Conservation (phyloP, 495 filamentous ascomycete genomes). For the Acidiella bohemica region DNA sequence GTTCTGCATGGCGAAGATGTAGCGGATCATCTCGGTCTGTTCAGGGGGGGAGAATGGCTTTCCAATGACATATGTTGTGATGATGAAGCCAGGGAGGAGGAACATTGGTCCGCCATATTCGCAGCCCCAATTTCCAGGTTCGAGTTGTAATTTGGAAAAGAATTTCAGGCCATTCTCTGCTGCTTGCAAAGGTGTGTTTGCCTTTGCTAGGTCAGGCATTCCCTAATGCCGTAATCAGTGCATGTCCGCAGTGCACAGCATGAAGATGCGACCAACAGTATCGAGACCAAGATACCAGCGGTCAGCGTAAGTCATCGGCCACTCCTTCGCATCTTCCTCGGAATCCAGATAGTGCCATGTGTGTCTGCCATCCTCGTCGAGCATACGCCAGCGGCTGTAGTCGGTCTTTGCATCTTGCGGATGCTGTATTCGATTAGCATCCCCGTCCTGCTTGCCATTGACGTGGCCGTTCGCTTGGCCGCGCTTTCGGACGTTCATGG, state of each 20-base stretch:
- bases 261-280: constrained; percentile 33
- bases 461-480: constrained; percentile 3
- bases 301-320: constrained; percentile 77
- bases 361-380: constrained; percentile 68
- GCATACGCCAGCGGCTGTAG: constrained; percentile 66
- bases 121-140: constrained; percentile 86
- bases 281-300: constrained; percentile 71
- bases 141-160: constrained; percentile 79
- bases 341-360: constrained; percentile 87
- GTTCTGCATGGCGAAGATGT: constrained; percentile 78
- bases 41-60: constrained; percentile 72
- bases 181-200: constrained; percentile 60
- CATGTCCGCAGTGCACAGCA: no score
- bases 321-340: constrained; percentile 56
- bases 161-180: constrained; percentile 76
- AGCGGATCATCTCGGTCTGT: constrained; percentile 81
- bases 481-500: constrained; percentile 15
- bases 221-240: constrained; percentile 4
- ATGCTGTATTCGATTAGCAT: background rate
- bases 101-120: constrained; percentile 92
- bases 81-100: constrained; percentile 69
- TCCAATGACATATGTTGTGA: constrained; percentile 83
- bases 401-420: constrained; percentile 45
- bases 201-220: constrained; percentile 46
- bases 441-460: constrained; percentile 16